These are phyloP conservation scores for Diaporthe batatas DNA, from an alignment of 2,329 filamentous ascomycete genomes.

Conservation along the genomic window DNA sequence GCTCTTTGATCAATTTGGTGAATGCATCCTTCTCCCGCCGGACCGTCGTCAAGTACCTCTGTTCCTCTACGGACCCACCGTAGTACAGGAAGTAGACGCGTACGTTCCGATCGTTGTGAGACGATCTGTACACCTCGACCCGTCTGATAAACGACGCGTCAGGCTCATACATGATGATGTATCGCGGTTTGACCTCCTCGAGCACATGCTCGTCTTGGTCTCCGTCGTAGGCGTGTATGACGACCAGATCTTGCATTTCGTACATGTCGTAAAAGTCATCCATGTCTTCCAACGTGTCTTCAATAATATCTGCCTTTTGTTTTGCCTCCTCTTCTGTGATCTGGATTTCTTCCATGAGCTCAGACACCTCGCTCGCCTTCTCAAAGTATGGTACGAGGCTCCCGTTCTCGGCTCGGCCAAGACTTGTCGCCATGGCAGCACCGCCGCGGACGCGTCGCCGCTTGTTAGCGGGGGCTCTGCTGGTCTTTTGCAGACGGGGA, in stretches of 20 bases:
- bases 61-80: constrained; percentile 93
- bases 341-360: constrained; percentile 84
- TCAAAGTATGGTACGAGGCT: constrained; percentile 85
- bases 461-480: constrained; percentile 84
- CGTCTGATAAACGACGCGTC: constrained; percentile 93
- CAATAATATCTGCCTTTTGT: constrained; percentile 80
- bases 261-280: constrained; percentile 93
- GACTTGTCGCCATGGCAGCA: constrained; percentile 68
- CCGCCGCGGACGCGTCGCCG: constrained; percentile 87
- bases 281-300: constrained; percentile 89
- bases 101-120: constrained; percentile 89
- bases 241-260: constrained; percentile 88
- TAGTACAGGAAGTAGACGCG: constrained; percentile 98
- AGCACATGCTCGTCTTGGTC: constrained; percentile 97
- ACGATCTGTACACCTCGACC: constrained; percentile 95
- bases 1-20: constrained; percentile 93
- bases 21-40: constrained; percentile 98
- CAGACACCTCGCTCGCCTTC: constrained; percentile 83
- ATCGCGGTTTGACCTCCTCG: constrained; percentile 91
- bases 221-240: constrained; percentile 93
- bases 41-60: constrained; percentile 89
- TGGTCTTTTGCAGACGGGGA: constrained; percentile 65
- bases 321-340: constrained; percentile 82
- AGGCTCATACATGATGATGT: constrained; percentile 99
- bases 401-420: constrained; percentile 77